These are phyloP conservation scores for Termitomyces bulborhizus DNA, from an alignment of 768 basidiomycete genomes.

Conservation along the genomic window DNA sequence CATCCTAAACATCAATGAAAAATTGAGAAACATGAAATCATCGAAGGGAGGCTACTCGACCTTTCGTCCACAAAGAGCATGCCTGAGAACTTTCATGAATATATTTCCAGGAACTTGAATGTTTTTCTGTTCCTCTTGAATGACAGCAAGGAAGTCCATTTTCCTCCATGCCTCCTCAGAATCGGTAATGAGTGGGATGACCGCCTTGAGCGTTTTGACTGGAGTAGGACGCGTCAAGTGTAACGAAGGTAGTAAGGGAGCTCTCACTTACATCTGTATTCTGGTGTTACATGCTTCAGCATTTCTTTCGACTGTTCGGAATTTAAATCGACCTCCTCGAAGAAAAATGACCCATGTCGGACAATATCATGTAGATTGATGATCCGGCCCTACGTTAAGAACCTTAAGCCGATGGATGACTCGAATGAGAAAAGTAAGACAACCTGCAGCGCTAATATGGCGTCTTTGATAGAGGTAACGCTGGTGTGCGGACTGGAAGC, in stretches of 20 bases:
- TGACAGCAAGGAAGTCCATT: conserved; percentile 25
- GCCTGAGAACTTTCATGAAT: conserved; percentile 70
- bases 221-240: background rate
- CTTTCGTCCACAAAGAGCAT: conserved; percentile 80
- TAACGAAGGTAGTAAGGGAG: conserved; percentile 4
- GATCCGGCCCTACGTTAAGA: conserved; percentile 50
- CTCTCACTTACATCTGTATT: conserved; percentile 35
- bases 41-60: conserved; percentile 29
- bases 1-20: conserved; percentile 29
- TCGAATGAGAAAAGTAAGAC: background rate
- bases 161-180: conserved; percentile 32
- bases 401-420: background rate
- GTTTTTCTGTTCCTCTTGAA: conserved; percentile 39
- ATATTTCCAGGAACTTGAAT: conserved; percentile 34
- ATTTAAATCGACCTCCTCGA: conserved; percentile 57
- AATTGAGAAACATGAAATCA: background rate
- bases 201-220: conserved; percentile 28
- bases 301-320: conserved; percentile 52
- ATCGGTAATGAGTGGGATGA: conserved; percentile 21
- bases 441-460: conserved; percentile 60
- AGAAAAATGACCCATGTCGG: conserved; percentile 67
- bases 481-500: conserved; percentile 38
- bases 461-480: conserved; percentile 54
- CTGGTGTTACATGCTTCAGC: conserved; percentile 32
- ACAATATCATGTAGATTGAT: conserved; percentile 70